A percentile compares a stretch with the other conserved stretches of the same genome.
Conservation (phyloP, 148 eudicot species). For the Dianthus caryophyllus region DNA sequence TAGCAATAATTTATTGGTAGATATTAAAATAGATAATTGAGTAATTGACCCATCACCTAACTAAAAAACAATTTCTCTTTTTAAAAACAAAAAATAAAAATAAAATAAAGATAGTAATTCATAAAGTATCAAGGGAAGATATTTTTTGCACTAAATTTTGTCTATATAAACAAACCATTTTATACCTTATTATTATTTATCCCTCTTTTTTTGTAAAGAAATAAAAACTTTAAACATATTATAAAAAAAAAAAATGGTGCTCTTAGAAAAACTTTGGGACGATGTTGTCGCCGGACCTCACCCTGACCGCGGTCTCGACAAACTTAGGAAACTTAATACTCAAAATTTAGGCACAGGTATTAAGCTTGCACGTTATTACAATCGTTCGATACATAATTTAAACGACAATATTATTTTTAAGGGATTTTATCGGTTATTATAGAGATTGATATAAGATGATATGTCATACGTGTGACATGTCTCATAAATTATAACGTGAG, state of each 20-base stretch:
- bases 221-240: background rate
- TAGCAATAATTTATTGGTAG: background rate
- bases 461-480: too few species aligned
- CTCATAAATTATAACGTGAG: too few species aligned
- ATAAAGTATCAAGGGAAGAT: conserved; percentile 18
- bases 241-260: conserved; percentile 29
- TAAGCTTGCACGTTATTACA: background rate
- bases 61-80: background rate
- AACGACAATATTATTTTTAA: too few species aligned
- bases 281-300: conserved; percentile 68
- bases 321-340: conserved; percentile 43
- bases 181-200: background rate
- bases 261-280: conserved; percentile 73
- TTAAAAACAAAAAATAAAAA: background rate
- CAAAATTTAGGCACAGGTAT: conserved; percentile 17
- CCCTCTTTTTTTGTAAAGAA: background rate
- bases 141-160: conserved; percentile 21
- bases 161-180: conserved; percentile 20
- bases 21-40: conserved; percentile 10
- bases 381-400: background rate
- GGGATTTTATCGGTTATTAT: too few species aligned
- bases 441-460: too few species aligned
- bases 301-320: conserved; percentile 55
- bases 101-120: background rate
- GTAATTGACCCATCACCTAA: conserved; percentile 9